Conservation (phyloP, 2,329 filamentous ascomycete genomes). For the Didymosphaeria variabile region DNA sequence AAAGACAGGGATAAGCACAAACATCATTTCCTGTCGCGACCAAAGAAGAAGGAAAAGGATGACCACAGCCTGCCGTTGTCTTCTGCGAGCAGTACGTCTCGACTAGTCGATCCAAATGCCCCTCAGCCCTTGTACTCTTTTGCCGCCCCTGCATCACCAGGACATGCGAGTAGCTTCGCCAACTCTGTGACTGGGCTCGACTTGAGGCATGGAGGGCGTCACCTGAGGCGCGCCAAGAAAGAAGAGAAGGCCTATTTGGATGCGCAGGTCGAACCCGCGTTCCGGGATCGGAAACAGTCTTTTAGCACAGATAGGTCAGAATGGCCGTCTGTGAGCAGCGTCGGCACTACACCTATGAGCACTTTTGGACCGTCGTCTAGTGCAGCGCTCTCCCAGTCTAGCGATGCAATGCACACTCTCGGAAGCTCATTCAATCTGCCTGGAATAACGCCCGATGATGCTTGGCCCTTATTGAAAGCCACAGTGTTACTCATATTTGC, state of each 20-base stretch:
- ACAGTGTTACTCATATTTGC: constrained; percentile 82
- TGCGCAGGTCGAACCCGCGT: constrained; percentile 41
- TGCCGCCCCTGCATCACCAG: constrained; percentile 76
- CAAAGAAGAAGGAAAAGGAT: constrained; percentile 78
- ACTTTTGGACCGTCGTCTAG: constrained; percentile 31
- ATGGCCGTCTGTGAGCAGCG: constrained; percentile 42
- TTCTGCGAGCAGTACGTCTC: constrained; percentile 79
- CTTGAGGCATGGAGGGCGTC: constrained; percentile 78
- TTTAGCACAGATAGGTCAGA: constrained; percentile 51
- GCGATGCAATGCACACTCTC: constrained; percentile 54
- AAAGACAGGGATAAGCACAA: constrained; percentile 78
- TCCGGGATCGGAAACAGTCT: constrained; percentile 48
- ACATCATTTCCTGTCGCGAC: constrained; percentile 80
- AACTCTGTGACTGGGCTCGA: constrained; percentile 86
- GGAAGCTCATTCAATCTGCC: constrained; percentile 58
- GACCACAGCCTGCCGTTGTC: constrained; percentile 75
- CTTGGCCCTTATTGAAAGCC: constrained; percentile 81
- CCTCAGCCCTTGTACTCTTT: constrained; percentile 83
- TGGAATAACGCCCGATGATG: constrained; percentile 71
- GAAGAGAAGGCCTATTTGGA: constrained; percentile 58
- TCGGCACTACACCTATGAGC: constrained; percentile 34
- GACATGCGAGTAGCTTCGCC: constrained; percentile 72
- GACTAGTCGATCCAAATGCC: constrained; percentile 76
- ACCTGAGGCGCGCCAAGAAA: constrained; percentile 76
- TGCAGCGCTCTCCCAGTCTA: constrained; percentile 42